A percentile compares a stretch with the other conserved stretches of the same genome.
These are phyloP conservation scores for Maudiozyma serrabonitensis DNA, from an alignment of 805 yeast genomes.

Conservation along the genomic window DNA sequence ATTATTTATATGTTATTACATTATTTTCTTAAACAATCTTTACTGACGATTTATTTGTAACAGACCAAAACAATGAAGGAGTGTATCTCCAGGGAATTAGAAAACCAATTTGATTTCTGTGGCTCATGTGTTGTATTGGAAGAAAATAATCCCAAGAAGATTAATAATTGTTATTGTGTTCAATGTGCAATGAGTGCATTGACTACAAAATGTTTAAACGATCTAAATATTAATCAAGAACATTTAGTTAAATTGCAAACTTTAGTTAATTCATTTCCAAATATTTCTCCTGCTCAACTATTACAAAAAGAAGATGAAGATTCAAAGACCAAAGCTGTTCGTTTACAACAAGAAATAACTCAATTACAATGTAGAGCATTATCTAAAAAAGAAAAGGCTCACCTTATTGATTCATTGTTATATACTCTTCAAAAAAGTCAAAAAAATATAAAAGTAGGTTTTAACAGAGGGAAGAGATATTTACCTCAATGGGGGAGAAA, in stretches of 20 bases:
- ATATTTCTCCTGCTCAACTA: neutral
- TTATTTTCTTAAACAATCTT: too few species aligned
- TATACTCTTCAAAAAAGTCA: neutral
- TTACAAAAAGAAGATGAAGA: neutral
- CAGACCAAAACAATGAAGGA: conserved; percentile 1
- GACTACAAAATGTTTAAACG: conserved; percentile 7
- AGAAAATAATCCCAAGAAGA: conserved; percentile 5
- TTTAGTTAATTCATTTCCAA: neutral
- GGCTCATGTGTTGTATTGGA: conserved; percentile 11
- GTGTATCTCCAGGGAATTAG: conserved; percentile 9
- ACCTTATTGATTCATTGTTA: neutral
- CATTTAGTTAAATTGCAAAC: neutral
- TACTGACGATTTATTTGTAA: neutral
- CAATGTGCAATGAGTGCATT: conserved; percentile 12
- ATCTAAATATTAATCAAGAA: neutral
- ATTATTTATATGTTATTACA: too few species aligned
- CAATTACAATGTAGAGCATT: neutral
- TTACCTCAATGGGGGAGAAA: conserved; percentile 1
- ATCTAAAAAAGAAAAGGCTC: neutral
- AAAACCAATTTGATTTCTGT: conserved; percentile 9
- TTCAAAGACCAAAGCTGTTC: neutral
- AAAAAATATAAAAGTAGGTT: neutral
- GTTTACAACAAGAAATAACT: neutral
- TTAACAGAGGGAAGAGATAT: neutral
- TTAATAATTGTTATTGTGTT: conserved; percentile 15